These are phyloP conservation scores for Daedaleopsis nitida DNA, from an alignment of 768 basidiomycete genomes.

Conservation along the genomic window DNA sequence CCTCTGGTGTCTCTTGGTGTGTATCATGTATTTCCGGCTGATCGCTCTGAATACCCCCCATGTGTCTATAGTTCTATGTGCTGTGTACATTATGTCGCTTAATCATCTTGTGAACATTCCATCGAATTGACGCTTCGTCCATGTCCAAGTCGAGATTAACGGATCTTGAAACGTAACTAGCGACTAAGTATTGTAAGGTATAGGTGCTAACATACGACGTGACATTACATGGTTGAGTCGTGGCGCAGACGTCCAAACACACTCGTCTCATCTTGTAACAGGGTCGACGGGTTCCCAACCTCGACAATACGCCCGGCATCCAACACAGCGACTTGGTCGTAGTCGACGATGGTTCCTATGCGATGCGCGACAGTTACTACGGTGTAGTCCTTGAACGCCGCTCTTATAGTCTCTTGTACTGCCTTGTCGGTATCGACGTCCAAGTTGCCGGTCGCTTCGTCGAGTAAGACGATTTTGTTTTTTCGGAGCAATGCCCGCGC, in stretches of 20 bases:
- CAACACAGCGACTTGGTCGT: neutral
- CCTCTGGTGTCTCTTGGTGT: too few relatives aligned
- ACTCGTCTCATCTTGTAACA: neutral
- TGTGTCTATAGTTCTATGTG: too few relatives aligned
- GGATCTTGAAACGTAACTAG: too few relatives aligned
- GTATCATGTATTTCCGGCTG: too few relatives aligned
- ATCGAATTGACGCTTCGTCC: too few relatives aligned
- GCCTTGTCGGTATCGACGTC: slow-evolving; percentile 44
- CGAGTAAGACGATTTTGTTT: slow-evolving; percentile 78
- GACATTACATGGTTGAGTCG: neutral
- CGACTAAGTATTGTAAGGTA: too few relatives aligned
- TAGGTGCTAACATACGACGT: too few relatives aligned
- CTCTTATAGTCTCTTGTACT: slow-evolving; percentile 88
- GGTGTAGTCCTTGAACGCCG: slow-evolving; percentile 85
- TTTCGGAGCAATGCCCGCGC: slow-evolving; percentile 86
- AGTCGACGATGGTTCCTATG: slow-evolving; percentile 50
- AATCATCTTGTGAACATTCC: too few relatives aligned
- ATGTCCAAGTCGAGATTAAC: too few relatives aligned
- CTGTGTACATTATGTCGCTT: too few relatives aligned
- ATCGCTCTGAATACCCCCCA: too few relatives aligned
- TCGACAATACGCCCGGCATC: neutral
- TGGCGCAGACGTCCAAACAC: neutral
- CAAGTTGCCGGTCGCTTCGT: slow-evolving; percentile 63
- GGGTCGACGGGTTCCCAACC: neutral
- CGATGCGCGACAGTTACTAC: slow-evolving; percentile 93